Percentiles rank a stretch among this genome's conserved stretches.
phyloP scores from a whole-genome alignment of 495 filamentous ascomycete genomes.

The Beverwykella pulmonaria region DNA sequence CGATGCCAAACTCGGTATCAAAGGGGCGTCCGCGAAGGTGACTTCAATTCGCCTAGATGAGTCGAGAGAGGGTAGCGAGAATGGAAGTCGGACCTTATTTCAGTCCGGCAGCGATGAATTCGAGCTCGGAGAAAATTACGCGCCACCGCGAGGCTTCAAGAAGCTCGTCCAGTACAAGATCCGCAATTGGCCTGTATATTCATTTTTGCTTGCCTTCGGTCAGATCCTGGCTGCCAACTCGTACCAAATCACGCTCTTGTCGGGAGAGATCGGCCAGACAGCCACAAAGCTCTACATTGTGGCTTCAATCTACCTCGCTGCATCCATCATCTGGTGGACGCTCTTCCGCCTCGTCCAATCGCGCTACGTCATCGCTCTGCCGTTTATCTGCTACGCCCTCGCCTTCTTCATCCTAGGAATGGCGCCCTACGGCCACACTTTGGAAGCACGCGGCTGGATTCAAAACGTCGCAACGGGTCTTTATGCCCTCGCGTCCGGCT shows the following conservation, averaged over 20 bases:
- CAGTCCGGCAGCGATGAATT: constrained; percentile 51
- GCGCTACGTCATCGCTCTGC: constrained; percentile 57
- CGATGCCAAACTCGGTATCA: constrained; percentile 53
- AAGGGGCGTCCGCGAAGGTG: constrained; percentile 11
- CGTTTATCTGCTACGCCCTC: constrained; percentile 64
- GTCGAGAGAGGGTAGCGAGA: background rate
- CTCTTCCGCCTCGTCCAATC: constrained; percentile 61
- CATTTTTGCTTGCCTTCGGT: constrained; percentile 67
- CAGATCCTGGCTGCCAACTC: constrained; percentile 70
- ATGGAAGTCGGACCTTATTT: constrained; percentile 3
- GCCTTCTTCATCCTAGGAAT: constrained; percentile 68
- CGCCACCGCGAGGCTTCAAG: constrained; percentile 66
- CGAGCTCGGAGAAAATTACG: constrained; percentile 64
- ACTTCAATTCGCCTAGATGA: background rate
- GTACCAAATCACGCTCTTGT: constrained; percentile 69
- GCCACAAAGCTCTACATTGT: constrained; percentile 66
- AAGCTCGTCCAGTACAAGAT: constrained; percentile 48
- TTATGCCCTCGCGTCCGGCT: constrained; percentile 62
- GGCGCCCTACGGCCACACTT: constrained; percentile 55
- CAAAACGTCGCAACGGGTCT: constrained; percentile 62
- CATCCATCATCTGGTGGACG: constrained; percentile 65
- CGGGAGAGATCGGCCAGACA: constrained; percentile 61
- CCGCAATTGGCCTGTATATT: constrained; percentile 72
- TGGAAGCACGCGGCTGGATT: constrained; percentile 52
- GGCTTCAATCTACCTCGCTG: constrained; percentile 62